Evolutionary conservation across 352 stramenopile genomes (phyloP).

Genomic region (Phytophthora pinifolia): DNA sequence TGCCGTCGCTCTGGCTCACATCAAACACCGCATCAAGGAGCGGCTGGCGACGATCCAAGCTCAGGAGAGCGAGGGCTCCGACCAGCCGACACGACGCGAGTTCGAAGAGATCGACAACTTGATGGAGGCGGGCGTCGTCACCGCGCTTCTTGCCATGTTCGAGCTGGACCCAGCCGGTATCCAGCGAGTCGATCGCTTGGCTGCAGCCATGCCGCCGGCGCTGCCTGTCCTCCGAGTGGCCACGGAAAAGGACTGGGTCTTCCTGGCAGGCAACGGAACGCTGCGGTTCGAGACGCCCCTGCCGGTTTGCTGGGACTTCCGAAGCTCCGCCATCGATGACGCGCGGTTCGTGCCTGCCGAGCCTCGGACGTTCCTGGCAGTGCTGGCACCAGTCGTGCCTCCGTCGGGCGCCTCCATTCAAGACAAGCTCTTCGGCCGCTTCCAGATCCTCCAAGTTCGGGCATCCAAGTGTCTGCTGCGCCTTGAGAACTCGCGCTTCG

Average conservation of each 20-base stretch:
- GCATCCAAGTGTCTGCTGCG: slow-evolving; percentile 65
- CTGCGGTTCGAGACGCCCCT: slow-evolving; percentile 47
- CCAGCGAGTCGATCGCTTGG: slow-evolving; percentile 69
- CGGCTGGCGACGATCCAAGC: slow-evolving; percentile 21
- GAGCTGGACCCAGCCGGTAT: slow-evolving; percentile 69
- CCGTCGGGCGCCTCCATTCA: slow-evolving; percentile 52
- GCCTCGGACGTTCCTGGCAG: slow-evolving; percentile 52
- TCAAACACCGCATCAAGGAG: slow-evolving; percentile 75
- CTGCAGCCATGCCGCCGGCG: slow-evolving; percentile 46
- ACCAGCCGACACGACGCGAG: slow-evolving; percentile 14
- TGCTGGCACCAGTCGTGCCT: slow-evolving; percentile 46
- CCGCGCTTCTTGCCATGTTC: slow-evolving; percentile 77
- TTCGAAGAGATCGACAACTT: slow-evolving; percentile 42
- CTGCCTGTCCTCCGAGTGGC: slow-evolving; percentile 38
- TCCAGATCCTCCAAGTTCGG: slow-evolving; percentile 65
- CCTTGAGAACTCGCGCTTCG: slow-evolving; percentile 52
- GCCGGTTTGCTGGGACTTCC: slow-evolving; percentile 68
- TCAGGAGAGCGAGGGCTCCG: slow-evolving; percentile 18
- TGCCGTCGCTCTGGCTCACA: slow-evolving; percentile 71
- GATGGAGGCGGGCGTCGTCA: slow-evolving; percentile 72
- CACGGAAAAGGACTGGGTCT: slow-evolving; percentile 52
- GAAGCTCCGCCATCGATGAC: slow-evolving; percentile 71
- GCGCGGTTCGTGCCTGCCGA: slow-evolving; percentile 65
- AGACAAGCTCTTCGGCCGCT: slow-evolving; percentile 71
- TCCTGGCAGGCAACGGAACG: slow-evolving; percentile 42